Conservation (phyloP, 1,284 basidiomycete genomes). For the Apiotrichum domesticum region DNA sequence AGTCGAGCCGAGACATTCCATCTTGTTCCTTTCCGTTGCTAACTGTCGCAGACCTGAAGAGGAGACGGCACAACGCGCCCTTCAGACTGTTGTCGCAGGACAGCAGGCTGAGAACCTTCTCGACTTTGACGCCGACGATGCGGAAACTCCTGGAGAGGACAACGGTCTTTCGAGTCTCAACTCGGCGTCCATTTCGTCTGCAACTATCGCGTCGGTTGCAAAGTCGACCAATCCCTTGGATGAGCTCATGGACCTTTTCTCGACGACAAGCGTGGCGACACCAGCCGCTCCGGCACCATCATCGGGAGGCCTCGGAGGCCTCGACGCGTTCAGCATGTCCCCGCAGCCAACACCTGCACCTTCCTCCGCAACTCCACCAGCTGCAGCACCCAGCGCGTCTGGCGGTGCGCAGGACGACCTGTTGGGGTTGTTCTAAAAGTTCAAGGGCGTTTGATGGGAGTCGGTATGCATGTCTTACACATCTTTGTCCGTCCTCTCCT, state of each 20-base stretch:
- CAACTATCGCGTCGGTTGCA: slow-evolving; percentile 34
- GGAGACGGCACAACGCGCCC: slow-evolving; percentile 66
- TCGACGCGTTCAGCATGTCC: background rate
- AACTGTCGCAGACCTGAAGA: slow-evolving; percentile 52
- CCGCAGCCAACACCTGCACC: background rate
- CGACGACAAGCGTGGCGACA: slow-evolving; percentile 50
- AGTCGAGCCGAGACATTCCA: slow-evolving; percentile 37
- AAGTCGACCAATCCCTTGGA: slow-evolving; percentile 71
- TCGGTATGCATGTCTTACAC: too few relatives aligned
- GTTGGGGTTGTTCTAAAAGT: slow-evolving; percentile 42
- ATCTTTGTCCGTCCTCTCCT: too few relatives aligned
- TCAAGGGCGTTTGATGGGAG: too few relatives aligned
- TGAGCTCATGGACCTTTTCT: slow-evolving; percentile 83
- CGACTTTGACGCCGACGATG: slow-evolving; percentile 74
- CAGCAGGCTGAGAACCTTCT: slow-evolving; percentile 92
- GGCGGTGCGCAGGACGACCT: slow-evolving; percentile 39
- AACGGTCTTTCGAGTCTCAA: slow-evolving; percentile 32
- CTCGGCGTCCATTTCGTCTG: slow-evolving; percentile 20
- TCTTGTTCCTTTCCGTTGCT: slow-evolving; percentile 6
- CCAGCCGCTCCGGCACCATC: slow-evolving; percentile 7
- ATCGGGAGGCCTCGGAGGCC: background rate
- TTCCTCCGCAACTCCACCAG: background rate
- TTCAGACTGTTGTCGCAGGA: slow-evolving; percentile 80
- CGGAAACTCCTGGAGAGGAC: slow-evolving; percentile 39
- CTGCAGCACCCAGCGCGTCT: background rate